phyloP scores from a whole-genome alignment of 495 filamentous ascomycete genomes.

The Tuber calosporum region DNA sequence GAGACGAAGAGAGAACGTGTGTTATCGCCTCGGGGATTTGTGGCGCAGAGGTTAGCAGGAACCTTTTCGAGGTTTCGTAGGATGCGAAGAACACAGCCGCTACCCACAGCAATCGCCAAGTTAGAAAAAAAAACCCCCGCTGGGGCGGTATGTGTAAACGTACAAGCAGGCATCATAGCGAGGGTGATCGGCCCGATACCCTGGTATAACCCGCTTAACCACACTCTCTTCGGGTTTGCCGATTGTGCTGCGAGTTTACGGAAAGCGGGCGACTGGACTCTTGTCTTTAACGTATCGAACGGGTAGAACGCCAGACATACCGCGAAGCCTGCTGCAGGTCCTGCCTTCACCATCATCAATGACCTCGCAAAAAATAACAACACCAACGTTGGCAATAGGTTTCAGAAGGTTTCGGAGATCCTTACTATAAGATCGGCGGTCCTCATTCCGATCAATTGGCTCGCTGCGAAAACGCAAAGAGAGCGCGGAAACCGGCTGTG shows the following conservation, averaged over 20 bases:
- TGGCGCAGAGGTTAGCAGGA: constrained; percentile 33
- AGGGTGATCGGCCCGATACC: constrained; percentile 80
- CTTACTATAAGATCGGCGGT: background rate
- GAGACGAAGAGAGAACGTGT: constrained; percentile 61
- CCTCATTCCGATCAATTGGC: background rate
- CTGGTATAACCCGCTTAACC: constrained; percentile 74
- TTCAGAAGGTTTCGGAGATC: background rate
- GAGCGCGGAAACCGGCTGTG: background rate
- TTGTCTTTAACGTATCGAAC: constrained; percentile 76
- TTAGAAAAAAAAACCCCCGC: background rate
- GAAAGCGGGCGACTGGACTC: constrained; percentile 71
- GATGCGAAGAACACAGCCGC: constrained; percentile 87
- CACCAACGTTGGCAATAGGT: background rate
- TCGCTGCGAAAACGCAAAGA: background rate
- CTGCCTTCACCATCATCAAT: constrained; percentile 51
- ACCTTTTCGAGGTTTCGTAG: constrained; percentile 65
- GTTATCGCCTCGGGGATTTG: constrained; percentile 48
- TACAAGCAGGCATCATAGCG: constrained; percentile 75
- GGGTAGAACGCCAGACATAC: constrained; percentile 76
- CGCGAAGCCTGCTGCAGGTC: constrained; percentile 66
- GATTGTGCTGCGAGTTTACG: constrained; percentile 41
- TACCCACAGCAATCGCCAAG: constrained; percentile 33
- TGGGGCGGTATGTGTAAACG: constrained; percentile 24
- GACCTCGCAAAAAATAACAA: background rate
- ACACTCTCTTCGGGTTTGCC: constrained; percentile 36